Conservation (phyloP, 1,284 basidiomycete genomes). For the Apiotrichum akiyoshidainum region DNA sequence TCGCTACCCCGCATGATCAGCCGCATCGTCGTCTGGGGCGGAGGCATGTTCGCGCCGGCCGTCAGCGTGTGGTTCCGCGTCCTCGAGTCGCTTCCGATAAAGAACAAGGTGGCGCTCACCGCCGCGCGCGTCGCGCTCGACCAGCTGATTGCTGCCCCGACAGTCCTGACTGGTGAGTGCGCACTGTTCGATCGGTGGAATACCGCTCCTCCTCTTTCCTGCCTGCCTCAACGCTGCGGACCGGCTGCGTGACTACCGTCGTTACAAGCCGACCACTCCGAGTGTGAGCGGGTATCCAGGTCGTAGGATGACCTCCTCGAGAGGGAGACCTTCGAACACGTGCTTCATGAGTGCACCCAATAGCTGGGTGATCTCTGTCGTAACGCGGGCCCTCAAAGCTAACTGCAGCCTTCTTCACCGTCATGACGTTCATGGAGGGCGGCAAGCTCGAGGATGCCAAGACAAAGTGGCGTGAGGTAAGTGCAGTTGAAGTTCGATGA, state of each 20-base stretch:
- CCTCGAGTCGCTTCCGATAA: slow-evolving; percentile 44
- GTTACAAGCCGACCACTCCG: background rate
- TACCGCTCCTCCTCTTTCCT: too few species aligned
- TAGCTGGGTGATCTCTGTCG: too few species aligned
- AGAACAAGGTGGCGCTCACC: slow-evolving; percentile 36
- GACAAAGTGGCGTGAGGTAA: slow-evolving; percentile 45
- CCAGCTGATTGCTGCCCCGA: slow-evolving; percentile 52
- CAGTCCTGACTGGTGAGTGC: slow-evolving; percentile 41
- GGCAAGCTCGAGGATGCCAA: slow-evolving; percentile 48
- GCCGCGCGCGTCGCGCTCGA: slow-evolving; percentile 48
- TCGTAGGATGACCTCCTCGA: too few species aligned
- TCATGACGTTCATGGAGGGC: slow-evolving; percentile 52
- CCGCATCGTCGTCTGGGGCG: slow-evolving; percentile 50
- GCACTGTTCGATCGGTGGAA: too few species aligned
- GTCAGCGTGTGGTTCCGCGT: slow-evolving; percentile 49
- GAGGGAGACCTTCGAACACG: too few species aligned
- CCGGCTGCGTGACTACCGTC: too few species aligned
- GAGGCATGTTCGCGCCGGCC: slow-evolving; percentile 50
- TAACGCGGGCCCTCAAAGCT: background rate
- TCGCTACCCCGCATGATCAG: slow-evolving; percentile 23
- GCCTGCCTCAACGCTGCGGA: too few species aligned
- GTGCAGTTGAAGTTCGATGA: background rate
- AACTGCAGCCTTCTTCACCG: slow-evolving; percentile 51
- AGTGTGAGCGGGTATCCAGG: too few species aligned
- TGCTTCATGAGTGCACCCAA: too few species aligned